These are phyloP conservation scores for Leptographium flavum DNA, from an alignment of 2,329 filamentous ascomycete genomes.

Conservation along the genomic window DNA sequence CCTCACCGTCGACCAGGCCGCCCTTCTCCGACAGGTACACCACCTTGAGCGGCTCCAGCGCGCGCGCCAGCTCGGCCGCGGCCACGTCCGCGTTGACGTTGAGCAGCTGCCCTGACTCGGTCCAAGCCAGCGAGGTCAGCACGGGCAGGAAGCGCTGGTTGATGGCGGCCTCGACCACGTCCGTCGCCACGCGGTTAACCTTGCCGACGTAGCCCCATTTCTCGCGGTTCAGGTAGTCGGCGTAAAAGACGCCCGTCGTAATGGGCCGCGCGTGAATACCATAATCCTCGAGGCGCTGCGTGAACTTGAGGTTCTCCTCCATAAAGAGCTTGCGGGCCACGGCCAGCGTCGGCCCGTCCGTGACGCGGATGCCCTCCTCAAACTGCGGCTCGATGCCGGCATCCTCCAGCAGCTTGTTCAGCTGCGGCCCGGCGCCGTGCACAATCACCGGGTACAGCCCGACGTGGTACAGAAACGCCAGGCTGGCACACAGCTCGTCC, in stretches of 20 bases:
- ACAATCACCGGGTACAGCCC: constrained; percentile 91
- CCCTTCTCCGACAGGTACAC: constrained; percentile 98
- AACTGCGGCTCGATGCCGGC: constrained; percentile 92
- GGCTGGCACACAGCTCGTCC: constrained; percentile 75
- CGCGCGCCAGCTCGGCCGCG: constrained; percentile 78
- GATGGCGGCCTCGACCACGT: constrained; percentile 81
- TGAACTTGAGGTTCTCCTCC: constrained; percentile 86
- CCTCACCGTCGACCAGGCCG: constrained; percentile 83
- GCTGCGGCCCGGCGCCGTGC: constrained; percentile 86
- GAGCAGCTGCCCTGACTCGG: constrained; percentile 75
- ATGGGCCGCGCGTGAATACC: constrained; percentile 82
- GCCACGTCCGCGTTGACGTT: constrained; percentile 98
- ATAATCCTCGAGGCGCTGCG: constrained; percentile 77
- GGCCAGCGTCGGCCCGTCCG: constrained; percentile 85
- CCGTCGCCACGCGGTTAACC: constrained; percentile 83
- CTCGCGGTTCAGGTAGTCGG: constrained; percentile 90
- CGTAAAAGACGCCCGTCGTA: constrained; percentile 77
- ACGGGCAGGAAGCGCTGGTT: constrained; percentile 84
- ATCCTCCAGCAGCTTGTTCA: constrained; percentile 80
- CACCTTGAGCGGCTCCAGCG: constrained; percentile 87
- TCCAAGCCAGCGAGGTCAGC: constrained; percentile 92
- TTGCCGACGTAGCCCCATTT: constrained; percentile 94
- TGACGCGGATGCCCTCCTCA: constrained; percentile 90
- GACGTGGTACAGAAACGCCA: constrained; percentile 88
- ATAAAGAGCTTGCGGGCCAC: constrained; percentile 87